These are phyloP conservation scores for Boletales sp. DNA, from an alignment of 768 basidiomycete species.

Conservation along the genomic window DNA sequence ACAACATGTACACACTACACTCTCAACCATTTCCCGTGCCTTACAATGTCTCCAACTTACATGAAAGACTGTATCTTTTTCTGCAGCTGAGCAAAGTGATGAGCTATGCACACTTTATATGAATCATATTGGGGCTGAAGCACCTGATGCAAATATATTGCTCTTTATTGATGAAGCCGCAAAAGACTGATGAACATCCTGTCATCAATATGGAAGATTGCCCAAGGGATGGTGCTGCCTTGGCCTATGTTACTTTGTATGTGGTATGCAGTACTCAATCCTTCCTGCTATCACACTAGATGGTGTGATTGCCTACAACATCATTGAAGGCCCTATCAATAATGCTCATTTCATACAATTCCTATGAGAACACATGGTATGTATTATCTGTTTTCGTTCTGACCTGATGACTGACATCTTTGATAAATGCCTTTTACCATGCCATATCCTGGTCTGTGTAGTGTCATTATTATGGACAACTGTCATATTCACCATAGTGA, in stretches of 20 bases:
- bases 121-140: slow-evolving; percentile 9
- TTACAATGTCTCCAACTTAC: background rate
- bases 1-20: background rate
- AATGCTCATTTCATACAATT: slow-evolving; percentile 4
- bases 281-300: slow-evolving; percentile 17
- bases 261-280: slow-evolving; percentile 11
- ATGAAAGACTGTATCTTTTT: background rate
- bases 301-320: slow-evolving; percentile 16
- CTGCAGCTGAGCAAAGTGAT: slow-evolving; percentile 3
- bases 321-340: slow-evolving; percentile 14
- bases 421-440: slow-evolving; percentile 5
- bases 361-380: slow-evolving; percentile 9
- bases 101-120: slow-evolving; percentile 1
- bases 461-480: slow-evolving; percentile 23
- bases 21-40: background rate
- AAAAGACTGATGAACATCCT: background rate
- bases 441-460: background rate
- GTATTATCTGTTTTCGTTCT: background rate
- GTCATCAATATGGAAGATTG: background rate
- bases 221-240: background rate
- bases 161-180: background rate
- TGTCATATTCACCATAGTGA: slow-evolving; percentile 23
- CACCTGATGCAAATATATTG: slow-evolving; percentile 1
- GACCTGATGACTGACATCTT: background rate
- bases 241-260: slow-evolving; percentile 3